Percentiles rank a stretch among this genome's conserved stretches.
Evolutionary conservation across 2,329 filamentous ascomycete species (phyloP).

Genomic region (Ophiognomonia clavigignenti-juglandacearum): DNA sequence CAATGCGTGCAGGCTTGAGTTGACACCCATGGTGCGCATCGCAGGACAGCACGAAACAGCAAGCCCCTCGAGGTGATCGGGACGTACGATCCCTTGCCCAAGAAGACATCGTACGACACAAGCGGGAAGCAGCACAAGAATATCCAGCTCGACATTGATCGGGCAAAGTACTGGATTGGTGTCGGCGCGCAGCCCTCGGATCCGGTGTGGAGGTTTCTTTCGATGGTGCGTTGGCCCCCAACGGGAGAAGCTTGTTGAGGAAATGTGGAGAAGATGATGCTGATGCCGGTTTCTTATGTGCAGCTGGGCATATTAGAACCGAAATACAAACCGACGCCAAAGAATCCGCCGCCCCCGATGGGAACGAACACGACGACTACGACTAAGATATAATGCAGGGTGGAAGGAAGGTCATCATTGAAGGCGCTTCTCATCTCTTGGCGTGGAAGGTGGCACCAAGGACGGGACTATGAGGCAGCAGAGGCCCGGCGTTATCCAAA

Average conservation of each 20-base stretch:
- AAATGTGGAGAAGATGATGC: too few relatives aligned
- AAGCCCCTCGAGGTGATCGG: slow-evolving; percentile 91
- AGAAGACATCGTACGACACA: slow-evolving; percentile 53
- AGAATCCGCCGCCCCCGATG: slow-evolving; percentile 10
- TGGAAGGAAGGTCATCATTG: too few relatives aligned
- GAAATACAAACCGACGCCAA: slow-evolving; percentile 28
- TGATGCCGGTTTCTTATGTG: not conserved
- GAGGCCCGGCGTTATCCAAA: too few relatives aligned
- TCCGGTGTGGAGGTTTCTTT: slow-evolving; percentile 78
- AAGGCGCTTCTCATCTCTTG: too few relatives aligned
- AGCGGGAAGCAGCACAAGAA: slow-evolving; percentile 80
- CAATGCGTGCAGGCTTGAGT: not conserved
- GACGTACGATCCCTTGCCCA: slow-evolving; percentile 67
- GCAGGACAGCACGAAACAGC: slow-evolving; percentile 77
- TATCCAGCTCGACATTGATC: slow-evolving; percentile 74
- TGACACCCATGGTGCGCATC: not conserved
- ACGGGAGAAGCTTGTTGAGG: too few relatives aligned
- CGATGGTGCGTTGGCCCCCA: slow-evolving; percentile 60
- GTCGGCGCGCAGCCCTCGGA: slow-evolving; percentile 94
- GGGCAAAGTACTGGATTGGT: slow-evolving; percentile 93
- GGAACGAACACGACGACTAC: slow-evolving; percentile 5
- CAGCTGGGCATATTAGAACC: slow-evolving; percentile 34
- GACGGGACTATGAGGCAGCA: too few relatives aligned
- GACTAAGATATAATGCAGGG: slow-evolving; percentile 10
- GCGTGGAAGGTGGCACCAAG: too few relatives aligned